Base-by-base conservation (phyloP, 2,329 filamentous ascomycete species). In the Dactylellina cionopaga region DNA sequence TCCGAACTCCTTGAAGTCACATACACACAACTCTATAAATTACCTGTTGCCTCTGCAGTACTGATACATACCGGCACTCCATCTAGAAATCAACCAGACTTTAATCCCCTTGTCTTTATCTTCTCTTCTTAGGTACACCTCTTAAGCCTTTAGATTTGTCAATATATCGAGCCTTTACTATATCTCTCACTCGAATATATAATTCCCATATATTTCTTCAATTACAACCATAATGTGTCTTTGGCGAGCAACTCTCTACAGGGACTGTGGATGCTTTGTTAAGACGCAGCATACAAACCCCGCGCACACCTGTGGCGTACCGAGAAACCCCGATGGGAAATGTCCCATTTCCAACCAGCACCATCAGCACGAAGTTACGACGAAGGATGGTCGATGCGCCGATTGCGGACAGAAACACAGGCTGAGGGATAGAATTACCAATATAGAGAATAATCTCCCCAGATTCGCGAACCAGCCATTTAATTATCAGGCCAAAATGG, bases 341-440 rank as follows among this genome's bases (percentile, higher is more conserved):
- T 59, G 55, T 7, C 11, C 55, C 2, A 47, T 7, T 15, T 59
- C 15, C 41, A 59, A 59, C 11, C 17, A 35, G 2, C 55, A 39
- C 15, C 31, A 25, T 25, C 10, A 5, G 1, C 5, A 46, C 11
- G 27, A 59, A 27, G 2, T 37, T 2, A 25, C 3, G 1, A 22
- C 6, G 15, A 13, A 10, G 3, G 39, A 47, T 7, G 29, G 17
- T 9, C 9, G 25, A 6, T 59, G 55, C 5, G 25, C 15, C 10
- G 4, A 31, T n/a, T 41, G 47, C 24, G 1, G 1, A n/a, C 39
- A 43, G 5, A 35, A 46, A 4, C 11, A 2, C 4, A 1, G 1
- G 2, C n/a, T 59, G 25, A 29, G 19, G 17, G 27, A 15, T 17
- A 7, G 35, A 17, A 59, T 59, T 13, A 31, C 35, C 6, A 31